Evolutionary conservation across 495 filamentous ascomycete species (phyloP).

Genomic region (Aspergillus biplanus): DNA sequence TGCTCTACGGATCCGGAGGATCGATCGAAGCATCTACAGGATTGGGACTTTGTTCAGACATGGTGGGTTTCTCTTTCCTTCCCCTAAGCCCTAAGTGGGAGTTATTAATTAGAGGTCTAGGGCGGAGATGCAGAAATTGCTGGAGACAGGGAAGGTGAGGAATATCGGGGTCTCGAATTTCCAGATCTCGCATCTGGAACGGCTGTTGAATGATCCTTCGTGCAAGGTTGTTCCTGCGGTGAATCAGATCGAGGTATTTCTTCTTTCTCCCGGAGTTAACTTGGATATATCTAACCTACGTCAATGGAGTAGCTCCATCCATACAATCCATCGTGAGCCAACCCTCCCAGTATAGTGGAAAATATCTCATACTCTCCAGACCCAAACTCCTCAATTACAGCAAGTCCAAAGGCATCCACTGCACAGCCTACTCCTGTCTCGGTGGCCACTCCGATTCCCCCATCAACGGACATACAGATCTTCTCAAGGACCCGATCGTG

Average conservation of each 20-base stretch:
- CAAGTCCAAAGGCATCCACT: conserved; percentile 12
- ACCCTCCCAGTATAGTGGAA: too few relatives aligned
- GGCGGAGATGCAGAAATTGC: conserved; percentile 16
- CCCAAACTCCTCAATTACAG: conserved; percentile 16
- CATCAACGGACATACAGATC: conserved; percentile 10
- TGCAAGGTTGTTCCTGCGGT: conserved; percentile 15
- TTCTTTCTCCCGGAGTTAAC: background rate
- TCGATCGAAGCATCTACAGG: background rate
- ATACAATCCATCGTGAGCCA: conserved; percentile 10
- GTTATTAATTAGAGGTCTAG: background rate
- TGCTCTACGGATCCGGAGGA: conserved; percentile 17
- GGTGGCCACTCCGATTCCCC: conserved; percentile 8
- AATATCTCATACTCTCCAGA: background rate
- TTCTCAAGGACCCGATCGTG: background rate
- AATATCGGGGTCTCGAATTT: conserved; percentile 19
- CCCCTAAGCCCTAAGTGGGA: background rate
- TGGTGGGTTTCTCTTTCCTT: background rate
- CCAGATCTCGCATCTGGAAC: conserved; percentile 15
- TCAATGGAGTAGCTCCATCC: conserved; percentile 8
- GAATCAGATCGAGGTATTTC: conserved; percentile 15
- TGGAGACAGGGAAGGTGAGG: conserved; percentile 4
- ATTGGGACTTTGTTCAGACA: conserved; percentile 15
- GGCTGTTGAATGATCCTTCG: conserved; percentile 14
- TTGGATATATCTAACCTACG: background rate
- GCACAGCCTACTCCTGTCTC: conserved; percentile 17